These are phyloP conservation scores for Mortierella sp. DNA, from an alignment of 371 early-diverging fungal species.

Conservation along the genomic window DNA sequence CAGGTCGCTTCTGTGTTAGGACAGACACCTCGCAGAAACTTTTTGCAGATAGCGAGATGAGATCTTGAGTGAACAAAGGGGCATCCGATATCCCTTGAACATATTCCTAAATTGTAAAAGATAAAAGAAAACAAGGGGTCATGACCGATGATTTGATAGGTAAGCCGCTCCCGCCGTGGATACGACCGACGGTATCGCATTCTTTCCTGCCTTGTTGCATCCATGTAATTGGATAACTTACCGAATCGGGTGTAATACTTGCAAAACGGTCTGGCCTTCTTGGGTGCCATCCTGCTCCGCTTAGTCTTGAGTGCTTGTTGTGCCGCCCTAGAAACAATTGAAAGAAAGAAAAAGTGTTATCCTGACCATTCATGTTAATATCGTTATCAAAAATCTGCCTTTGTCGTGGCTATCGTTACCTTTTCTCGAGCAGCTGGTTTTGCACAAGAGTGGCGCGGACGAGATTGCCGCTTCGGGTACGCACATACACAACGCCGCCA, in stretches of 20 bases:
- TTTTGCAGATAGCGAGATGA: constrained; percentile 69
- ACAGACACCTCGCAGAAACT: constrained; percentile 64
- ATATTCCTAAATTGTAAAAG: constrained; percentile 53
- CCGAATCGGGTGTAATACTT: constrained; percentile 51
- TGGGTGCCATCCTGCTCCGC: constrained; percentile 17
- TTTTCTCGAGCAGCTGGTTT: constrained; percentile 33
- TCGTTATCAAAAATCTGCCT: too few relatives aligned
- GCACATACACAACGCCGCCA: constrained; percentile 59
- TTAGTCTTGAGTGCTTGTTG: constrained; percentile 24
- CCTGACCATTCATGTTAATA: constrained; percentile 6
- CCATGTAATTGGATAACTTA: constrained; percentile 23
- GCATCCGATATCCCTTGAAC: constrained; percentile 54
- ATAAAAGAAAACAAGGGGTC: constrained; percentile 5
- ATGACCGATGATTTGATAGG: constrained; percentile 8
- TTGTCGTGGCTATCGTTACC: constrained; percentile 12
- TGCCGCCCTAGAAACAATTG: constrained; percentile 20
- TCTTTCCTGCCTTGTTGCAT: too few relatives aligned
- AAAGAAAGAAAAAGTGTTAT: constrained; percentile 12
- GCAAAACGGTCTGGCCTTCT: constrained; percentile 31
- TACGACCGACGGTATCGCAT: background rate
- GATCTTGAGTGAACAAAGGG: constrained; percentile 64
- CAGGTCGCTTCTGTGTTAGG: constrained; percentile 58
- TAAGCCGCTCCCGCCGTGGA: background rate
- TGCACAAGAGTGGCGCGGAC: constrained; percentile 51
- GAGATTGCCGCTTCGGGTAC: constrained; percentile 62